Percentiles rank a stretch among this genome's conserved stretches.
Conservation (phyloP, 225 moss, liverwort and hornwort species). For the Neckera pumila region DNA sequence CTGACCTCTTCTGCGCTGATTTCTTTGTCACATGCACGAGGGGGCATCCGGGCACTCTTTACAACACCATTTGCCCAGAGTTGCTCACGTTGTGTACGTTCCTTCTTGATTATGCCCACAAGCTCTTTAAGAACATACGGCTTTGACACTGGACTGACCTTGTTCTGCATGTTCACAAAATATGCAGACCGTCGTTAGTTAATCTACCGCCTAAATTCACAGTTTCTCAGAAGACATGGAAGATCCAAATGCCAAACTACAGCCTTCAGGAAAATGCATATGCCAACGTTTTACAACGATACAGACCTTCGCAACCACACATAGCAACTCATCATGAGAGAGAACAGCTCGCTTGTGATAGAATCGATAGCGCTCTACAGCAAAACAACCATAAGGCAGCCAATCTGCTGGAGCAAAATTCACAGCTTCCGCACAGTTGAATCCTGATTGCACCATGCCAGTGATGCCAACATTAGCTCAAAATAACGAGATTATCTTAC, state of each 20-base stretch:
- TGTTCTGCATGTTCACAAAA: slow-evolving; percentile 43
- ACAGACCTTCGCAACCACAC: slow-evolving; percentile 88
- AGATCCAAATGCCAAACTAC: not conserved
- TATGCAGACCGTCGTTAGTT: not conserved
- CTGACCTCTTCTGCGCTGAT: slow-evolving; percentile 89
- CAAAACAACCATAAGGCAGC: slow-evolving; percentile 80
- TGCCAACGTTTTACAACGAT: not conserved
- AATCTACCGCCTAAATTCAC: not conserved
- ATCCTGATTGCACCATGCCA: slow-evolving; percentile 40
- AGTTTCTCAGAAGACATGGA: not conserved
- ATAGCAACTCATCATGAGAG: slow-evolving; percentile 95
- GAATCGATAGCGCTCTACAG: slow-evolving; percentile 86
- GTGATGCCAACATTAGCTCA: not conserved
- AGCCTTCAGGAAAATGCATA: not conserved
- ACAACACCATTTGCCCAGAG: slow-evolving; percentile 83
- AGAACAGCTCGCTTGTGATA: slow-evolving; percentile 87
- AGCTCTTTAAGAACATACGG: slow-evolving; percentile 67
- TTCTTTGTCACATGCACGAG: slow-evolving; percentile 53
- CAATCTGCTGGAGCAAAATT: slow-evolving; percentile 98
- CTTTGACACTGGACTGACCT: slow-evolving; percentile 36
- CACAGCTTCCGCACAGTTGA: slow-evolving; percentile 99
- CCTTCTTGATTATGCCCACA: slow-evolving; percentile 47
- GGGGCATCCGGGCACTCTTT: slow-evolving; percentile 67
- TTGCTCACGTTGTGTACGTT: slow-evolving; percentile 70
- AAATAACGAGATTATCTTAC: not conserved